Evolutionary conservation across 1,284 basidiomycete species (phyloP).

Genomic region (Cystobasidium slooffiae): DNA sequence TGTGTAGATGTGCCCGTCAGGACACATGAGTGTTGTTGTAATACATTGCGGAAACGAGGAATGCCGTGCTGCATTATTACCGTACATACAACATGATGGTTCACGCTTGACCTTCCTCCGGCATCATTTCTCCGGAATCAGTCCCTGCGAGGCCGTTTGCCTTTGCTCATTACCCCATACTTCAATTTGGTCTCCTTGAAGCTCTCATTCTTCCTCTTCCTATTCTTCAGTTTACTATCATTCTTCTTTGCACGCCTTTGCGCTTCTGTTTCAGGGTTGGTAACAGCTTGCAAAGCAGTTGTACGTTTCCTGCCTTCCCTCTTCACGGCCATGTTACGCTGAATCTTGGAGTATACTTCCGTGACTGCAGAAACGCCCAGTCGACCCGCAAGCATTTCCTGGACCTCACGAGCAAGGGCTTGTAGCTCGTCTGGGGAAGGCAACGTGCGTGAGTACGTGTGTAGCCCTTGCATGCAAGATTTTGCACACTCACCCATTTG

Average conservation of each 20-base stretch:
- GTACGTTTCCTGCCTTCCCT: conserved; percentile 74
- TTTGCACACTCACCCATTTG: conserved; percentile 70
- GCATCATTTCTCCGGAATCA: neutral
- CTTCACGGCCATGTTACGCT: conserved; percentile 70
- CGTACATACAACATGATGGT: too few species aligned
- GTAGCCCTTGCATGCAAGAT: neutral
- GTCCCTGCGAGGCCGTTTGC: conserved; percentile 22
- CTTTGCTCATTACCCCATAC: conserved; percentile 23
- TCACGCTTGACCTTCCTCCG: too few species aligned
- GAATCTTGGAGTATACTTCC: conserved; percentile 74
- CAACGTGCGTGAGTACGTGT: conserved; percentile 6
- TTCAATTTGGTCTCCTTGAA: conserved; percentile 53
- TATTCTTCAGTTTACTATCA: conserved; percentile 74
- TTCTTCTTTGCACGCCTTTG: conserved; percentile 73
- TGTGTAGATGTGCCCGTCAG: neutral
- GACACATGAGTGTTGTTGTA: conserved; percentile 2
- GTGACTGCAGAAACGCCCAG: conserved; percentile 84
- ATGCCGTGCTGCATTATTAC: too few species aligned
- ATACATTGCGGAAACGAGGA: neutral
- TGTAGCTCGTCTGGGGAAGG: conserved; percentile 71
- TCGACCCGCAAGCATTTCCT: conserved; percentile 82
- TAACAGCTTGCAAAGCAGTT: conserved; percentile 67
- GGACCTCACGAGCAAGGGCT: conserved; percentile 78
- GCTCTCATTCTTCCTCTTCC: conserved; percentile 69
- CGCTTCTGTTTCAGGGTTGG: conserved; percentile 75